Base-by-base conservation (phyloP, 1,284 basidiomycete genomes). In the Ganoderma meredithae region DNA sequence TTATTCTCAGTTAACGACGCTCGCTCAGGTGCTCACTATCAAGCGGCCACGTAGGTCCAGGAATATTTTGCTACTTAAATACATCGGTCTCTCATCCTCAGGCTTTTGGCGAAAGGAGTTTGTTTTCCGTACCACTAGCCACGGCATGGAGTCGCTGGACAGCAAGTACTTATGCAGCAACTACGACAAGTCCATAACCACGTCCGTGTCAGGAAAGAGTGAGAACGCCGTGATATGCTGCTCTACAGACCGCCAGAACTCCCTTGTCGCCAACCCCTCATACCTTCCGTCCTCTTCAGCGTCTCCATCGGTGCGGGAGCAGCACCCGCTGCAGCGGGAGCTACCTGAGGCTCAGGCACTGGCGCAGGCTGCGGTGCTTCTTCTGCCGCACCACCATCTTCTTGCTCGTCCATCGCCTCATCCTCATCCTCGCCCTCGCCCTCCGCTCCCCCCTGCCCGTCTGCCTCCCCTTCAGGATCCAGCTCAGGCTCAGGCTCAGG, bases 181-280 rank as follows among this genome's bases (percentile, higher is more conserved):
- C 8, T 12, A 55, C 10, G 52, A 55, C 2, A 55, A 55, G 17
- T 55, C 52, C 52, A 55, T 55, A 4, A 19, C 6, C 27, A 55
- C 52, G 7, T 55, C 52, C 1, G 31, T 19, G 10, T 55, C 52
- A 13, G 27, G 52, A 53, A 66, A 41, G 12, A 71, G 47, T 1
- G 59, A 63, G 43, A 64, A 68, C 8, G 64, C 66, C 19, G 64
- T 67, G 6, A 64, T 61, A 33, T 71, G 69, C 62, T 66, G 66
- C 60, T 66, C 52, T 7, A 71, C 69, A 59, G 60, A 62, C 7
- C 49, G 33, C 69, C 67, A 68, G 41, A 68, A 71, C 25, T 39
- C 65, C 33, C 40, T 39, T 1, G 58, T 43, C 3, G 58, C 69
- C 27, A 71, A 15, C 56, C 40, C 25, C 19, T 15, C 22, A 13